Evolutionary conservation across 106 monocot genomes (phyloP).

Genomic region (Phalaenopsis equestris): DNA sequence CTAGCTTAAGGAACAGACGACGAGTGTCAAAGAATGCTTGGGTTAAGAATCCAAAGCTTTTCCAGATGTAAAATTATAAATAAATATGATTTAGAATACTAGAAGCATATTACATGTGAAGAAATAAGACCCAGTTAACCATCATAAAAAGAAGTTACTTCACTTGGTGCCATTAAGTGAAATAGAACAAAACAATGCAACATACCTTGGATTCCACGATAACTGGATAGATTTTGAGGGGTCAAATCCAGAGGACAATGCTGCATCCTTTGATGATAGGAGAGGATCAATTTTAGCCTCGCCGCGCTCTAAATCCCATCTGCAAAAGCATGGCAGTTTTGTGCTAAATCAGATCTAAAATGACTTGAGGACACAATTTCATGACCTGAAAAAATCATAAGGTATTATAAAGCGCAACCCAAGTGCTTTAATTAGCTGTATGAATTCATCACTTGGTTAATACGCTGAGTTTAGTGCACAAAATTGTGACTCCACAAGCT

Average conservation of each 20-base stretch:
- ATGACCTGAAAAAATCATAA: neutral
- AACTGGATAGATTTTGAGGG: slow-evolving; percentile 49
- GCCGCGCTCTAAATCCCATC: slow-evolving; percentile 18
- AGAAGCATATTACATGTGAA: neutral
- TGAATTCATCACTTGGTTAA: neutral
- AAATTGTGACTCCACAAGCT: neutral
- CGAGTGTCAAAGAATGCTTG: slow-evolving; percentile 1
- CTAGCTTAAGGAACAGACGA: slow-evolving; percentile 30
- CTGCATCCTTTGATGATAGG: neutral
- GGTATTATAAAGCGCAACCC: neutral
- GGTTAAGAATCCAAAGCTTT: neutral
- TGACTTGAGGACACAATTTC: neutral
- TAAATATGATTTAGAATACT: neutral
- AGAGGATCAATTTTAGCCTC: slow-evolving; percentile 7
- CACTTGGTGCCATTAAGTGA: neutral
- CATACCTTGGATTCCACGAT: slow-evolving; percentile 60
- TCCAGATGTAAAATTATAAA: neutral
- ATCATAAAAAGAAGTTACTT: neutral
- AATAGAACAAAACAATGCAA: neutral
- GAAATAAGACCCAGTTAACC: neutral
- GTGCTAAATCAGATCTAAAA: neutral
- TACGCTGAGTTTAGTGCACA: neutral
- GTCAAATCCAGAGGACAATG: slow-evolving; percentile 21
- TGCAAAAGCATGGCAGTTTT: slow-evolving; percentile 6
- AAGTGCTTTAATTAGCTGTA: neutral